Conservation (phyloP, 192 early-diverging fungal species). For the Coemansia brasiliensis region DNA sequence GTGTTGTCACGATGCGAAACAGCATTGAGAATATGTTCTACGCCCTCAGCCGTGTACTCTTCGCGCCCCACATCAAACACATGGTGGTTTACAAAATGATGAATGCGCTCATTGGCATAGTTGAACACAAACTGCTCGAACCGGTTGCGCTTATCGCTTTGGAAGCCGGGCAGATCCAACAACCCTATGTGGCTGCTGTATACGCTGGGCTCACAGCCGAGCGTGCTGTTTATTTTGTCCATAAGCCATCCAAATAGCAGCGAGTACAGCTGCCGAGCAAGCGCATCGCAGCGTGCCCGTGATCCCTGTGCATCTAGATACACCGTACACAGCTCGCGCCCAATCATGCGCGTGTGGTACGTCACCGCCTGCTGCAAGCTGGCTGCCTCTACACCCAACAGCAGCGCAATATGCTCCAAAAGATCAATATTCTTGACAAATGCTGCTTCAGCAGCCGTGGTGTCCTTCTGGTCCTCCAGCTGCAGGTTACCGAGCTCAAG, state of each 20-base stretch:
- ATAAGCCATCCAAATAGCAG: slow-evolving; percentile 82
- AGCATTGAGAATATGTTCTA: slow-evolving; percentile 57
- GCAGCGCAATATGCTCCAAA: slow-evolving; percentile 78
- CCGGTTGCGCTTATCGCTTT: slow-evolving; percentile 55
- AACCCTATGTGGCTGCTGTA: slow-evolving; percentile 82
- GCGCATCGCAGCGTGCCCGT: slow-evolving; percentile 66
- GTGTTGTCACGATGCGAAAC: slow-evolving; percentile 67
- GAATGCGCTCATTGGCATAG: slow-evolving; percentile 86
- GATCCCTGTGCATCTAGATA: slow-evolving; percentile 79
- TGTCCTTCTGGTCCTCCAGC: slow-evolving; percentile 71
- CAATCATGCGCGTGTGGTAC: slow-evolving; percentile 83
- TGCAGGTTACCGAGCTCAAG: slow-evolving; percentile 86
- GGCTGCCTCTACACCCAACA: slow-evolving; percentile 79
- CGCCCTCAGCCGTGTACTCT: slow-evolving; percentile 65
- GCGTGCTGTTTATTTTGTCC: slow-evolving; percentile 77
- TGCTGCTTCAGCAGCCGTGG: slow-evolving; percentile 71
- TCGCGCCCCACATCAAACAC: slow-evolving; percentile 70
- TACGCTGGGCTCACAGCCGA: slow-evolving; percentile 63
- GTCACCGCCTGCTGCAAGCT: slow-evolving; percentile 80
- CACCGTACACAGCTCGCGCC: slow-evolving; percentile 77
- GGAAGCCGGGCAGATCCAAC: slow-evolving; percentile 85
- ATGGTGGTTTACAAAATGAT: slow-evolving; percentile 70
- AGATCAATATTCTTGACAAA: slow-evolving; percentile 76
- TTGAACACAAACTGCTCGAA: slow-evolving; percentile 76
- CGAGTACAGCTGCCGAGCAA: slow-evolving; percentile 77